Percentiles rank a stretch among this genome's conserved stretches.
These are phyloP conservation scores for Gossypium thurberi DNA, from an alignment of 345 rosid species.

Conservation along the genomic window DNA sequence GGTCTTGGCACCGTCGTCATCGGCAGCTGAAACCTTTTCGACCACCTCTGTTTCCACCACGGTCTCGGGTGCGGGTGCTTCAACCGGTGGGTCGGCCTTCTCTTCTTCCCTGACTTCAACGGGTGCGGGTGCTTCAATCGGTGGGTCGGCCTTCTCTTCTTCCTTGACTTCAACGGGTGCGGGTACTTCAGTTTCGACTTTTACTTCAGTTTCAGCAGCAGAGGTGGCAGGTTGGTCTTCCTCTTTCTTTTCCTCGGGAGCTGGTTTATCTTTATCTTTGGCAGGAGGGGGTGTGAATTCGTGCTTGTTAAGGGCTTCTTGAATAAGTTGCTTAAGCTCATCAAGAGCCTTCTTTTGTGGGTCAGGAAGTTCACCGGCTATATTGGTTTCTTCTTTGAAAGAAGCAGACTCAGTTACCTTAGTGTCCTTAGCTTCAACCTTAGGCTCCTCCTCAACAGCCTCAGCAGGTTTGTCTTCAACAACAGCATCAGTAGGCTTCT, in stretches of 20 bases:
- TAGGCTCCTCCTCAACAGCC: neutral
- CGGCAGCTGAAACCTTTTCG: conserved; percentile 40
- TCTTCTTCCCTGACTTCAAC: conserved; percentile 27
- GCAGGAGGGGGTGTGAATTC: conserved; percentile 32
- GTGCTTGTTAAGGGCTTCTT: conserved; percentile 43
- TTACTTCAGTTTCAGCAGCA: conserved; percentile 23
- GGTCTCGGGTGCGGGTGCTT: conserved; percentile 15
- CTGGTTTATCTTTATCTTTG: conserved; percentile 23
- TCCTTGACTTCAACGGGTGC: conserved; percentile 16
- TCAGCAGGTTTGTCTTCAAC: neutral
- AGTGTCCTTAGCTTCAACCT: conserved; percentile 12
- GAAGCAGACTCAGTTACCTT: conserved; percentile 38
- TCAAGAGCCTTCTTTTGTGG: conserved; percentile 50
- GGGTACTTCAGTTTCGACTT: conserved; percentile 23
- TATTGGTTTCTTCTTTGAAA: conserved; percentile 66
- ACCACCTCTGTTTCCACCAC: conserved; percentile 27
- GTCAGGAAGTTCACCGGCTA: conserved; percentile 48
- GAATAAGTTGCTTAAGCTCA: conserved; percentile 52
- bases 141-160: conserved; percentile 7
- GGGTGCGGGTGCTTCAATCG: conserved; percentile 20
- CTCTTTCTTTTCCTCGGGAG: conserved; percentile 10
- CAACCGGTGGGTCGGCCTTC: neutral
- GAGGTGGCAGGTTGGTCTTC: conserved; percentile 13
- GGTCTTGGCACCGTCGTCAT: conserved; percentile 74
- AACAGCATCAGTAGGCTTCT: conserved; percentile 11